Base-by-base conservation (phyloP, 2,329 filamentous ascomycete species). In the Thielaviopsis populi region DNA sequence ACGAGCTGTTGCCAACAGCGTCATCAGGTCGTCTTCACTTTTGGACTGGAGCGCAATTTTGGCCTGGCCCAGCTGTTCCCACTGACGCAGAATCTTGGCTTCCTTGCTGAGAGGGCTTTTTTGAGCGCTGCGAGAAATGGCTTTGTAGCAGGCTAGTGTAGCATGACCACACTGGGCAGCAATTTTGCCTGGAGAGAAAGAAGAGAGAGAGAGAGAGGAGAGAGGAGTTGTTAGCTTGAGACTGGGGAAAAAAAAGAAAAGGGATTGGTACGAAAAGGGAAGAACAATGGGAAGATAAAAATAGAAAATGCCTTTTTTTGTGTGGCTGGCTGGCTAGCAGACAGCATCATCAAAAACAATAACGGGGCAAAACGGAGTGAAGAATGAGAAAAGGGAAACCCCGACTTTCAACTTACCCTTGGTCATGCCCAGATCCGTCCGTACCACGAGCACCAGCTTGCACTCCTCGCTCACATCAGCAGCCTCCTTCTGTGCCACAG, bases 71-170 rank as follows among this genome's bases (percentile, higher is more conserved):
- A 80, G 76, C 61, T 78, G 79, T 76, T 99, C 94, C 94, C 94
- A 99, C 68, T 87, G 86, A 68, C 81, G 80, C 59, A 99, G 82
- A 62, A 95, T 77, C 53, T 77, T 77, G 64, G 84, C 82, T 58
- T 80, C 78, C 15, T 82, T 74, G 27, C 79, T 79, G 43, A 77
- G 74, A 48, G 81, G 75, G 62, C 79, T 76, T 62, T 76, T 74
- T 2, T 78, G 74, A n/a, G 83, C 77, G 63, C 77, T 74, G 54
- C 78, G 75, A 64, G 83, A 75, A 68, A 95, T 84, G 66, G 85
- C 78, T 77, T 96, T 97, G 84, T 96, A 99, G 82, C 92, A 97
- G 63, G 92, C 91, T 64, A 99, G 85, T 2, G 92, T 96, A n/a
- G 94, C 94, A 75, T 97, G 94, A 60, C 87, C 88, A 76, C 88